Base-by-base conservation (phyloP, 1,139 yeast genomes). In the Scheffersomyces parashehatae region DNA sequence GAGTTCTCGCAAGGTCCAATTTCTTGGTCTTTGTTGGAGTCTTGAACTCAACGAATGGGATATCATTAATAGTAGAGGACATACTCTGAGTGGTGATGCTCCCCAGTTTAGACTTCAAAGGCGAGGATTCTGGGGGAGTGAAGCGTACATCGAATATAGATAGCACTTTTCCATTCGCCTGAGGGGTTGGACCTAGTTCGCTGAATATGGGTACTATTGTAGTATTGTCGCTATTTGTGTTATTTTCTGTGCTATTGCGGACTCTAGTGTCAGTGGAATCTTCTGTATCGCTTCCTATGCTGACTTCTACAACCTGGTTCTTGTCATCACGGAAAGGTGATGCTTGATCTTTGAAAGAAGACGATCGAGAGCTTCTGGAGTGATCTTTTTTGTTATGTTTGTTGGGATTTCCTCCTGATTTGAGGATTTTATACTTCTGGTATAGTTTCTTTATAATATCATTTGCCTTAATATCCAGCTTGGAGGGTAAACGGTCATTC, bases 151-250 rank as follows among this genome's bases (percentile, higher is more conserved):
- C 90, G 54, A 85, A 83, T 10, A 85, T 70, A 9, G 90, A 83
- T 36, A 84, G 56, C 0, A 85, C 87, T 35, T 82, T 74, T 0
- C 93, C 93, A 47, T 82, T 75, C 8, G 85, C 73, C 50, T 85
- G 91, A 0, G 93, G 93, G 0, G 93, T 85, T 0, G 93, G 93
- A 0, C 91, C 91, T 13, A 85, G 58, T 48, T 80, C 84, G 1
- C 35, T 31, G 24, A 14, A 15, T 14, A 24, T 32, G 37, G 29
- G 28, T 16, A 13, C 31, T 11, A 30, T 34, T 15, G 32, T 26
- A 11, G 36, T 11, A n/a, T 26, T 16, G 10, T 37, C 29, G 14
- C 30, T 37, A 20, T 35, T 36, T 10, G 33, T 20, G 7, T 38
- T 46, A 32, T 14, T 33, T 33, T 40, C 47, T 7, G 35, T 40